Conservation (phyloP, 108 stramenopile species). For the Cyclotella choctawhatcheeana region DNA sequence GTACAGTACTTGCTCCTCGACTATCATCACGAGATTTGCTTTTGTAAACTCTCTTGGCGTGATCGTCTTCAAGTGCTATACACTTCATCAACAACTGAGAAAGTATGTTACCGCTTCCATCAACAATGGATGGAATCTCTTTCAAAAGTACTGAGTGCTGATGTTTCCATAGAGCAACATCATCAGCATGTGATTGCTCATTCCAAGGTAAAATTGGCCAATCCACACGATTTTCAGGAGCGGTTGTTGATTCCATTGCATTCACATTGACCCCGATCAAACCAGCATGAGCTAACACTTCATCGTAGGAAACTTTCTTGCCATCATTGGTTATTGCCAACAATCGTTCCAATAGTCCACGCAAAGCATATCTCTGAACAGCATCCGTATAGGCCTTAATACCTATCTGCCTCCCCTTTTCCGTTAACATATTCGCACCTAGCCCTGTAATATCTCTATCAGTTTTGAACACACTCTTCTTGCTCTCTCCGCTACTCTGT, state of each 20-base stretch:
- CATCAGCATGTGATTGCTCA: conserved; percentile 37
- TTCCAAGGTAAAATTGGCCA: conserved; percentile 85
- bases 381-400: conserved; percentile 78
- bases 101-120: conserved; percentile 11
- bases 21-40: conserved; percentile 82
- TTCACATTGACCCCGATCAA: conserved; percentile 11
- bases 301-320: background rate
- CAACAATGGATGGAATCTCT: conserved; percentile 56
- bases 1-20: conserved; percentile 79
- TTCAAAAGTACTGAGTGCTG: conserved; percentile 58
- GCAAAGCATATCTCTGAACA: conserved; percentile 78
- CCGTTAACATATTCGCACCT: conserved; percentile 67
- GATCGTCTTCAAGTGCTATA: conserved; percentile 63
- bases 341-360: conserved; percentile 61
- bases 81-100: conserved; percentile 47
- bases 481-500: conserved; percentile 15
- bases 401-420: conserved; percentile 61
- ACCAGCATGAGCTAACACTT: conserved; percentile 27
- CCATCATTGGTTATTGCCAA: background rate
- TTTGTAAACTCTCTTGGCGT: conserved; percentile 62
- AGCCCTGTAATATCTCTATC: conserved; percentile 61
- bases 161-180: conserved; percentile 54
- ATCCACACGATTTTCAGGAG: conserved; percentile 20
- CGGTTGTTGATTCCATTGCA: background rate
- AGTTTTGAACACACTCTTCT: conserved; percentile 26